Conservation (phyloP, 2,329 filamentous ascomycete genomes). For the Coniochaeta sp. region DNA sequence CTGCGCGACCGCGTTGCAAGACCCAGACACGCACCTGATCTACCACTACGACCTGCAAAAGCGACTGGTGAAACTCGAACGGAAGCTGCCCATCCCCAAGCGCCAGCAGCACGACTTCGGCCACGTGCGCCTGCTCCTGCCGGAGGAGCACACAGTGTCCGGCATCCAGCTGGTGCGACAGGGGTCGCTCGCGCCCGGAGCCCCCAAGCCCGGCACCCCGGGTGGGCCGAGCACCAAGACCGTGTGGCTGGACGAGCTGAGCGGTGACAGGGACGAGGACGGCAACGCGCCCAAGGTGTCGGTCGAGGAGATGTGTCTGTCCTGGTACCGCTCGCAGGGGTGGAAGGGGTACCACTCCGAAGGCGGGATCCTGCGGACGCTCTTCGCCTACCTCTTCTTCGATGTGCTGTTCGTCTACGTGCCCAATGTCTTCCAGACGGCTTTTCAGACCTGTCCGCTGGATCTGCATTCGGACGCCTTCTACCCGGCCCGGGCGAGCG, state of each 20-base stretch:
- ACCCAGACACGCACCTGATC: slow-evolving; percentile 82
- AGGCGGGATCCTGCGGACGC: slow-evolving; percentile 83
- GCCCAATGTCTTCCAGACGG: slow-evolving; percentile 94
- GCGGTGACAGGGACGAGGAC: slow-evolving; percentile 31
- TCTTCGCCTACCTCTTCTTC: slow-evolving; percentile 87
- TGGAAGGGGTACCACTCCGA: slow-evolving; percentile 96
- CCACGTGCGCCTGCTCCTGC: slow-evolving; percentile 71
- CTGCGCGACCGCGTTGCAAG: slow-evolving; percentile 80
- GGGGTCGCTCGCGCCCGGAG: not conserved
- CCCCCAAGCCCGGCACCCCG: slow-evolving; percentile 17
- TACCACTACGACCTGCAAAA: slow-evolving; percentile 95
- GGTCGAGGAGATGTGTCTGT: slow-evolving; percentile 92
- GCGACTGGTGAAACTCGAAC: slow-evolving; percentile 85
- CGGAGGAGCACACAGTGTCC: slow-evolving; percentile 66
- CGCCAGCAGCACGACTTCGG: slow-evolving; percentile 89
- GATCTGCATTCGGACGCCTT: slow-evolving; percentile 93
- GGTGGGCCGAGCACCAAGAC: slow-evolving; percentile 59
- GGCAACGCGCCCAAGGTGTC: slow-evolving; percentile 57
- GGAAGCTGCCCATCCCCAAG: slow-evolving; percentile 71
- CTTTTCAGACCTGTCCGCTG: slow-evolving; percentile 87
- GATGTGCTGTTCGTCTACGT: slow-evolving; percentile 90
- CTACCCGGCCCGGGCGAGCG: slow-evolving; percentile 74
- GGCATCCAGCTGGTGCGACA: slow-evolving; percentile 68
- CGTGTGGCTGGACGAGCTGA: slow-evolving; percentile 71
- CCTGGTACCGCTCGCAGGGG: slow-evolving; percentile 70